Base-by-base conservation (phyloP, 345 rosid species). In the Laguncularia racemosa region DNA sequence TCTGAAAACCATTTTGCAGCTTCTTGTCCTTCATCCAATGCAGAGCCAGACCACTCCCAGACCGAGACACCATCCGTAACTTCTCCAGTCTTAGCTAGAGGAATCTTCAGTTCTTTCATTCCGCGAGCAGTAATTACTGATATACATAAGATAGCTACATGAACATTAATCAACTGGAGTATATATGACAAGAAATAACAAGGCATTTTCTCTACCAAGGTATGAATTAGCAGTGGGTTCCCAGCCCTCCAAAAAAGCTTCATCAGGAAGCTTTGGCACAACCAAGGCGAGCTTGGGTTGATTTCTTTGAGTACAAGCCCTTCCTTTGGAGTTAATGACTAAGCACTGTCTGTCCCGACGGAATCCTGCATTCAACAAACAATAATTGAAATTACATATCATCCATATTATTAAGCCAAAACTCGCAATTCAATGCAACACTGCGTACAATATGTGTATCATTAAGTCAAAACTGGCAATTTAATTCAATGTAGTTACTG, bases 11-110 rank as follows among this genome's bases (percentile, higher is more conserved):
- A 92, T 55, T 74, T 66, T 53, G 93, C 79, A 46, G 96, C 95
- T 76, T 81, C 89, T 16, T 72, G 81, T 58, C 96, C 98, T 71
- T 92, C 96, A 72, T 92, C 98, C 58, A 86, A 58, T 0, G 98
- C 93, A 3, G 95, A 80, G 58, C 98, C 96, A 46, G 78, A 84
- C 96, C 96, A 92, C 63, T 88, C 95, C 98, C 96, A 86, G 13
- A 88, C 81, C 0, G 95, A 84, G 79, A 92, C 74, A 66, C 84
- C 83, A 64, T 78, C 68, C 4, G 81, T 55, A 62, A 68, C 64
- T 50, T 65, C 58, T 0, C 40, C 43, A 3, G 84, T 88, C 65
- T 65, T 79, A 40, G 76, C 72, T 59, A 88, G 58, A 13, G 95
- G 67, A 53, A 92, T 67, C 72, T 68, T 80, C 64, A 88, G 95